Evolutionary conservation across 1,284 basidiomycete species (phyloP), one percentile per base, ranked within the genome.

Genomic region (Microbotryum violaceum): DNA sequence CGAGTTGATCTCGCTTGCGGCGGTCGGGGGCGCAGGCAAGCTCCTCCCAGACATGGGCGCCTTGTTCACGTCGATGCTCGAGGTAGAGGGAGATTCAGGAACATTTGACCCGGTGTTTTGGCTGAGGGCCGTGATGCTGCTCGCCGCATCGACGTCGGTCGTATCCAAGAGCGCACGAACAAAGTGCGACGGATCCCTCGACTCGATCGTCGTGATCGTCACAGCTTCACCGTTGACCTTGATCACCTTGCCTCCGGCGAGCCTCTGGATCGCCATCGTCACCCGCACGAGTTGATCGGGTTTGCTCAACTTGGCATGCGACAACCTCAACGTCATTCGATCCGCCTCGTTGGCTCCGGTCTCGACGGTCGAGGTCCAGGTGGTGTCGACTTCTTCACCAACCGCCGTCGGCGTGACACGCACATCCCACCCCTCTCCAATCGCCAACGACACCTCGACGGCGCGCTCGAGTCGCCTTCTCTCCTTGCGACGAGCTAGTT

Each of bases 391-490:
- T 8, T 50, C 33, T 20, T 63, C 68, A 9, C 87, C 29, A 82
- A 87, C 71, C 79, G 86, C 61, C 83, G 85, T 55, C 82, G 82
- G 60, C 83, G 62, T 64, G 37, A 82, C 78, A 69, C 87, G 88
- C 0, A 94, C 83, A 71, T 97, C 91, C 94, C 94, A 98, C 9
- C 91, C 90, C 68, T 91, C 85, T 5, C 80, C 76, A 1, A 84
- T 81, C 3, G 90, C 87, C 21, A 98, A 75, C 6, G 84, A 77
- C 70, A 89, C 87, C 76, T 96, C 90, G 52, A 96, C 78, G 0
- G 86, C 82, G 33, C 89, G 80, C 16, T 85, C 85, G 20, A 89
- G 77, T 49, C 86, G 80, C 59, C 81, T 78, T 60, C 83, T 80
- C 70, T 89, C 87, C 44, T 82, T 81, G 50, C 84, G 71, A 5